Conservation (phyloP, 2,329 filamentous ascomycete species). For the Gaeumannomyces sp. region DNA sequence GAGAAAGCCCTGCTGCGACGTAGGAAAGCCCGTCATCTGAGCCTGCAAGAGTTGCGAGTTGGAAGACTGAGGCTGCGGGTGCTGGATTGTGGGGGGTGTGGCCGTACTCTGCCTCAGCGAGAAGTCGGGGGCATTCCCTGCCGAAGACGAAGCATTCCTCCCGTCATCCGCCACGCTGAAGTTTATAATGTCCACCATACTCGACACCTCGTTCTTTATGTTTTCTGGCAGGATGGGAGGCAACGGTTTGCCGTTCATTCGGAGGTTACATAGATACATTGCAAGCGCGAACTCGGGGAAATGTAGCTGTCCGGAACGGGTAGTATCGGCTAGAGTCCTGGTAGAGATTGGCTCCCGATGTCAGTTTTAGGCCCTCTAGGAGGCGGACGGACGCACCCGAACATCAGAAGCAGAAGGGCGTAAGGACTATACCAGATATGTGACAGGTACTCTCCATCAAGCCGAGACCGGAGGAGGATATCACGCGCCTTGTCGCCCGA, state of each 20-base stretch:
- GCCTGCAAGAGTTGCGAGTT: conserved; percentile 59
- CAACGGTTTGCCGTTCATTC: conserved; percentile 77
- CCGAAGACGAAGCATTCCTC: conserved; percentile 19
- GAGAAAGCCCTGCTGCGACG: conserved; percentile 51
- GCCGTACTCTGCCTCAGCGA: conserved; percentile 42
- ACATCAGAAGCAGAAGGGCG: neutral
- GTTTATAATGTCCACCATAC: conserved; percentile 99
- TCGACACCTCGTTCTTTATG: conserved; percentile 93
- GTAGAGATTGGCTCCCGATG: conserved; percentile 6
- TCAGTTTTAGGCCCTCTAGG: neutral
- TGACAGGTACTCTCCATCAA: conserved; percentile 80
- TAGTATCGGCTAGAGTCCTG: conserved; percentile 90
- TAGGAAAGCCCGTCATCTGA: conserved; percentile 64
- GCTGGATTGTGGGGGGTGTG: conserved; percentile 52
- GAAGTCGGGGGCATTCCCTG: conserved; percentile 65
- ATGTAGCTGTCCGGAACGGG: conserved; percentile 88
- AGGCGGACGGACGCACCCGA: neutral
- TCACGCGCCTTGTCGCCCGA: conserved; percentile 91
- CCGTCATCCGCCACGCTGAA: conserved; percentile 80
- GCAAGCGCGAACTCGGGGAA: conserved; percentile 97
- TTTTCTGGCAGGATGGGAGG: conserved; percentile 72
- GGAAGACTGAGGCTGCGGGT: conserved; percentile 68
- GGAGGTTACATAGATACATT: conserved; percentile 97
- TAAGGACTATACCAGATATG: conserved; percentile 73
- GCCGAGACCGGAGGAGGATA: conserved; percentile 77